These are phyloP conservation scores for Lepraria neglecta DNA, from an alignment of 495 filamentous ascomycete species.

Conservation along the genomic window DNA sequence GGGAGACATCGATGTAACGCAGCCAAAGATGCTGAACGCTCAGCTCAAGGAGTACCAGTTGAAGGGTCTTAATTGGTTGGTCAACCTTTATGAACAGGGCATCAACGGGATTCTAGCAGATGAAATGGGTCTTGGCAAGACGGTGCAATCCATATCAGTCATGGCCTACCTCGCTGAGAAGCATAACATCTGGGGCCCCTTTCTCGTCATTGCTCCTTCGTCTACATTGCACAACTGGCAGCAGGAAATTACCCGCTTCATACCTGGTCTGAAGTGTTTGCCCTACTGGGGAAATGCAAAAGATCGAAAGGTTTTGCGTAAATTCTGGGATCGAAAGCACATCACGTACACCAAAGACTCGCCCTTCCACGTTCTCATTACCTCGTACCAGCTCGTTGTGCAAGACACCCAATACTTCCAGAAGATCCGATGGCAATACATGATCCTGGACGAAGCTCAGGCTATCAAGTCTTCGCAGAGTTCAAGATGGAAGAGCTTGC, in stretches of 20 bases:
- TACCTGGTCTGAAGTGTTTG: conserved; percentile 86
- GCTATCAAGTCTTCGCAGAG: conserved; percentile 97
- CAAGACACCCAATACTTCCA: conserved; percentile 95
- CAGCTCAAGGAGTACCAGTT: conserved; percentile 97
- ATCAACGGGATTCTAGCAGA: conserved; percentile 99
- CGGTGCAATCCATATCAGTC: conserved; percentile 96
- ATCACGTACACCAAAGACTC: conserved; percentile 90
- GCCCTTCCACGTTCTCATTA: conserved; percentile 90
- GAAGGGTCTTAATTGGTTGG: conserved; percentile 98
- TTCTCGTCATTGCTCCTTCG: conserved; percentile 91
- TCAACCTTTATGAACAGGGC: conserved; percentile 97
- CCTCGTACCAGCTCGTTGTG: conserved; percentile 95
- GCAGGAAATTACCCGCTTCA: conserved; percentile 92
- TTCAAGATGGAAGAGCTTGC: conserved; percentile 90
- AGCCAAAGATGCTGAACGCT: conserved; percentile 88
- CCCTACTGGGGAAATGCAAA: conserved; percentile 96
- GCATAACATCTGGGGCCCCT: conserved; percentile 97
- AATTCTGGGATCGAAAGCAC: conserved; percentile 98
- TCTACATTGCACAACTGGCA: conserved; percentile 99
- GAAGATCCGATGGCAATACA: conserved; percentile 99
- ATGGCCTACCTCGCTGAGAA: conserved; percentile 98
- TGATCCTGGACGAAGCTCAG: conserved; percentile 98
- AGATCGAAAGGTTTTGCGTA: conserved; percentile 91
- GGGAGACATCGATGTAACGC: conserved; percentile 85
- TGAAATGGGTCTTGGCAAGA: conserved; percentile 99